Evolutionary conservation across 495 filamentous ascomycete species (phyloP).

Genomic region (Patellaria atrata): DNA sequence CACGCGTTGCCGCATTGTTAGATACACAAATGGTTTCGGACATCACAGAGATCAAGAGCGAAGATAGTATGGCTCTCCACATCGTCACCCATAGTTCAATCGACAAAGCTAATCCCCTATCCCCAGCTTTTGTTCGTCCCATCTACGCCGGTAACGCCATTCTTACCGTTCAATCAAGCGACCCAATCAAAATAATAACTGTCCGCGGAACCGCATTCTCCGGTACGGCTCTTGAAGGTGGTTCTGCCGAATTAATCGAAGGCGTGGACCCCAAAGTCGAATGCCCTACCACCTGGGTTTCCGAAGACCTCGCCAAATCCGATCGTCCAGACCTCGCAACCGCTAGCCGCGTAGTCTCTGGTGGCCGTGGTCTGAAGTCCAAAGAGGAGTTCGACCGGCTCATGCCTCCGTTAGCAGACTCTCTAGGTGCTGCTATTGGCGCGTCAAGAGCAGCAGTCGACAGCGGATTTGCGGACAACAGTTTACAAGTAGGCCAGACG

Average conservation of each 20-base stretch:
- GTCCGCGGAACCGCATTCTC: slow-evolving; percentile 85
- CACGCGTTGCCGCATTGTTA: slow-evolving; percentile 86
- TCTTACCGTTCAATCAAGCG: slow-evolving; percentile 84
- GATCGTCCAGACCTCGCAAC: slow-evolving; percentile 92
- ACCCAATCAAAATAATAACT: slow-evolving; percentile 77
- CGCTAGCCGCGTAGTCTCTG: slow-evolving; percentile 78
- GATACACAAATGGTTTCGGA: slow-evolving; percentile 90
- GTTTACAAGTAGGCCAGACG: slow-evolving; percentile 92
- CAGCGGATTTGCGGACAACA: slow-evolving; percentile 98
- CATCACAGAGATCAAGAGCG: slow-evolving; percentile 70
- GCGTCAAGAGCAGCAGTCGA: slow-evolving; percentile 92
- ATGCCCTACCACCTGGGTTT: slow-evolving; percentile 70
- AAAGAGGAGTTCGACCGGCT: slow-evolving; percentile 92
- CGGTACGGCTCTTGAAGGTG: slow-evolving; percentile 37
- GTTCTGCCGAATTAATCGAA: slow-evolving; percentile 44
- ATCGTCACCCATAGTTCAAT: background rate
- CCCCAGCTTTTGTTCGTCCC: slow-evolving; percentile 84
- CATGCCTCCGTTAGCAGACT: slow-evolving; percentile 82
- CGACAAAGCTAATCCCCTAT: slow-evolving; percentile 2
- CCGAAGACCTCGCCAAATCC: slow-evolving; percentile 81
- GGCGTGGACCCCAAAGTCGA: slow-evolving; percentile 61
- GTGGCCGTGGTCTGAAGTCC: slow-evolving; percentile 86
- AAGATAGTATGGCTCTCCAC: slow-evolving; percentile 47
- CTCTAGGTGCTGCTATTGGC: slow-evolving; percentile 83
- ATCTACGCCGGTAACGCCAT: slow-evolving; percentile 98